Evolutionary conservation across 208 protist genomes (phyloP), one percentile per base, ranked within the genome.

Genomic region (Hexamita inflata): DNA sequence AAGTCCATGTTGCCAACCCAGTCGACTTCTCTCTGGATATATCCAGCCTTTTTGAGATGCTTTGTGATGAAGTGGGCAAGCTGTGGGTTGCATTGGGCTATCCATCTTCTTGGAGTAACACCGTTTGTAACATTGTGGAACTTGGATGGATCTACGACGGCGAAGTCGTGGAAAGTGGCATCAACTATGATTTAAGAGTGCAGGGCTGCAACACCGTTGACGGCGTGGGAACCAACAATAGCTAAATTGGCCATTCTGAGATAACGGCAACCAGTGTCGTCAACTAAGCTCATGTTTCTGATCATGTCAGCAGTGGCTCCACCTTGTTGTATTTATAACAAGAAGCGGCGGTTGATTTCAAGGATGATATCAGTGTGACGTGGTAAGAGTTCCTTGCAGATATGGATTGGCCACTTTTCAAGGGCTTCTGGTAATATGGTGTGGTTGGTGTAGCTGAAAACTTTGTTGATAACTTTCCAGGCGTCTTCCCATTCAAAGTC

Each of bases 81-180:
- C 11, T 49, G 0, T 19, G 84, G 82, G 80, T 91, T 92, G n/a
- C 75, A 73, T 70, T 86, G 79, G 0, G 83, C 64, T 30, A 92
- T 64, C 90, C 90, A 92, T 49, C 90, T 75, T 67, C 85, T n/a
- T 32, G 85, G 84, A 0, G 90, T 92, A 9, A 92, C 87, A 68
- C 90, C 90, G 77, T 92, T 92, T 38, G 89, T 92, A 59, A 87
- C 88, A 73, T 90, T 90, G 35, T 82, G 67, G 79, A 92, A 91
- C 60, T 89, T 88, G 2, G 89, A 73, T 9, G 84, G 83, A 41
- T 78, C 89, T 0, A 92, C 30, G 45, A 85, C 70, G 73, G 82
- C 82, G 59, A 92, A 92, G 28, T 86, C 70, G 24, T 74, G 74
- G 82, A 90, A 90, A 24, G 81, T 39, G 29, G 74, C 61, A 35